Conservation (phyloP, 192 early-diverging fungal genomes). For the Coemansia sp. region DNA sequence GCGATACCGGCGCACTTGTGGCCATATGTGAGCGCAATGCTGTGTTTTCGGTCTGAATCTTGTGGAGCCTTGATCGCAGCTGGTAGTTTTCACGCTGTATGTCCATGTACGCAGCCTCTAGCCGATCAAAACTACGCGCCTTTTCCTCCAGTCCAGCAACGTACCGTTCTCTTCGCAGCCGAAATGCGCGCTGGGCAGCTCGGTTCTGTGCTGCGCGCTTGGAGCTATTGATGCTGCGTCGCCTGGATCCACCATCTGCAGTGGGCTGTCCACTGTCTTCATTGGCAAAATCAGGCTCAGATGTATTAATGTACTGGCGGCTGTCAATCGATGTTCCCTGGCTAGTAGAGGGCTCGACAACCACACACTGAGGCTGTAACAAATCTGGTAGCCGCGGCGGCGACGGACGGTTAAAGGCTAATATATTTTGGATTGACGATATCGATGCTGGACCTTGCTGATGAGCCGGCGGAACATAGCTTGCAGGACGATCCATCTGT, state of each 20-base stretch:
- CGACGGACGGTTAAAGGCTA: slow-evolving; percentile 10
- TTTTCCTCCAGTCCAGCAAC: slow-evolving; percentile 51
- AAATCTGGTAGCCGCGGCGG: not conserved
- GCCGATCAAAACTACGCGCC: slow-evolving; percentile 43
- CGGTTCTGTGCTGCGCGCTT: slow-evolving; percentile 55
- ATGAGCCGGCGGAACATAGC: slow-evolving; percentile 16
- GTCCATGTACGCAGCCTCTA: slow-evolving; percentile 45
- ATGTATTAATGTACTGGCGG: slow-evolving; percentile 19
- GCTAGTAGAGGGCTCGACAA: slow-evolving; percentile 9
- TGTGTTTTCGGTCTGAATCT: slow-evolving; percentile 29
- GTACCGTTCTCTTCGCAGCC: slow-evolving; percentile 48
- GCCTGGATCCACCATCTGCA: slow-evolving; percentile 23
- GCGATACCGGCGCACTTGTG: slow-evolving; percentile 22
- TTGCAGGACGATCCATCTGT: slow-evolving; percentile 33
- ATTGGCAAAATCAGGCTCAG: slow-evolving; percentile 24
- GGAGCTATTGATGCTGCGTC: slow-evolving; percentile 52
- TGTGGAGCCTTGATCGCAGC: slow-evolving; percentile 28
- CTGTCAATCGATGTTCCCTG: slow-evolving; percentile 16
- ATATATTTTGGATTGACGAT: slow-evolving; percentile 27
- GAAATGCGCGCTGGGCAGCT: slow-evolving; percentile 51
- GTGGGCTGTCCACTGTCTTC: slow-evolving; percentile 25
- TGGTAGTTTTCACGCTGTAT: slow-evolving; percentile 46
- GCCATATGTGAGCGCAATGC: slow-evolving; percentile 31
- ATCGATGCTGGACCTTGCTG: slow-evolving; percentile 21
- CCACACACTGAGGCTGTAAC: not conserved